Conservation (phyloP, 805 yeast species). For the Wickerhamiella sergipiensis region DNA sequence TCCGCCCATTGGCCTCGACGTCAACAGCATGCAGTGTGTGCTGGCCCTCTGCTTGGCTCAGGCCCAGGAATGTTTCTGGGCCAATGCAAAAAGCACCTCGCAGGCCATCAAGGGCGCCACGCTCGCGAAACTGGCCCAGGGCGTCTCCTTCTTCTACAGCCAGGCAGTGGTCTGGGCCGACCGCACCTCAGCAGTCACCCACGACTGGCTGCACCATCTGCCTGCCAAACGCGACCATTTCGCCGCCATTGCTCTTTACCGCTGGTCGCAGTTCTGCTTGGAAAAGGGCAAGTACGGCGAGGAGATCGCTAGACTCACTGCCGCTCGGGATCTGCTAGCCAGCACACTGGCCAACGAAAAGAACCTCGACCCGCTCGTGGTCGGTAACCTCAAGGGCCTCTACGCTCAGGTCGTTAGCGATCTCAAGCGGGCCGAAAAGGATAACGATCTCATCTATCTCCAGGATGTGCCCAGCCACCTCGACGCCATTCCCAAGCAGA, state of each 20-base stretch:
- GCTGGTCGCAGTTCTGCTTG: slow-evolving; percentile 41
- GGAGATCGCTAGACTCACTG: slow-evolving; percentile 45
- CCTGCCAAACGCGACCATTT: slow-evolving; percentile 52
- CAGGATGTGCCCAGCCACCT: slow-evolving; percentile 40
- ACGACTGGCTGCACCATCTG: slow-evolving; percentile 55
- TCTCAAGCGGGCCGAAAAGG: slow-evolving; percentile 48
- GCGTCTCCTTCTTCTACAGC: slow-evolving; percentile 44
- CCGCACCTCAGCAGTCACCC: slow-evolving; percentile 36
- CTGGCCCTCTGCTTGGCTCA: slow-evolving; percentile 54
- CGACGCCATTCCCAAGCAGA: slow-evolving; percentile 15
- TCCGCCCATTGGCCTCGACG: slow-evolving; percentile 35
- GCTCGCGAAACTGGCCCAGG: slow-evolving; percentile 50
- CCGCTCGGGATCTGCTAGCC: slow-evolving; percentile 20
- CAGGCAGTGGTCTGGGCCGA: slow-evolving; percentile 32
- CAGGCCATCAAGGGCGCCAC: slow-evolving; percentile 38
- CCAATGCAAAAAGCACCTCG: slow-evolving; percentile 39
- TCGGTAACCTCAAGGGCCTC: slow-evolving; percentile 44
- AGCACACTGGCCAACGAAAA: slow-evolving; percentile 28
- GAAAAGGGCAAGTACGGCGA: slow-evolving; percentile 49
- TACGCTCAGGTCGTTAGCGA: slow-evolving; percentile 31
- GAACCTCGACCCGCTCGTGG: slow-evolving; percentile 29
- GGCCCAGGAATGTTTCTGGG: slow-evolving; percentile 82
- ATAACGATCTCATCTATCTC: slow-evolving; percentile 68
- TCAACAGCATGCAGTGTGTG: slow-evolving; percentile 38
- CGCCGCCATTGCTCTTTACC: slow-evolving; percentile 52